Evolutionary conservation across 2,329 filamentous ascomycete genomes (phyloP).

Genomic region (Orbilia javanica): DNA sequence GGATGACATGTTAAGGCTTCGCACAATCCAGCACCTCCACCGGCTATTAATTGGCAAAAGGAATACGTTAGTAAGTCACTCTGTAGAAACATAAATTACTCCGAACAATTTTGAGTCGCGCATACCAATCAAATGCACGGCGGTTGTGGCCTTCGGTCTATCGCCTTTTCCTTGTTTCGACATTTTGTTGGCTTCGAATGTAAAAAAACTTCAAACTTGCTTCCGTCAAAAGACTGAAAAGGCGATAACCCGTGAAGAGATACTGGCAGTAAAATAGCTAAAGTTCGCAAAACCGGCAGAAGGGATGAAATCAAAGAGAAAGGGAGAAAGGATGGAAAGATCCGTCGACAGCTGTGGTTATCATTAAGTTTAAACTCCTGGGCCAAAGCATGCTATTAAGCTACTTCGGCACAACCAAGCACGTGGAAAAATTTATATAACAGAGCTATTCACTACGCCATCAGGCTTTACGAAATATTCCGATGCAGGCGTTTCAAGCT

Average conservation of each 20-base stretch:
- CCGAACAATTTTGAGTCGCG: not conserved
- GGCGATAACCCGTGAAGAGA: not conserved
- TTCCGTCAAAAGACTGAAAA: not conserved
- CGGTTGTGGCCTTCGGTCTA: constrained; percentile 57
- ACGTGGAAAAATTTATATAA: constrained; percentile 42
- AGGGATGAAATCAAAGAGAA: constrained; percentile 8
- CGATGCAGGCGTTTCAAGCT: constrained; percentile 38
- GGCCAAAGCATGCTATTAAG: constrained; percentile 43
- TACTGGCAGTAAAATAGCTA: constrained; percentile 8
- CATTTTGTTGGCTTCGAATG: constrained; percentile 31
- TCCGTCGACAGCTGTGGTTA: constrained; percentile 33
- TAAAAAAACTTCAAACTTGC: not conserved
- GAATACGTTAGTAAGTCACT: constrained; percentile 55
- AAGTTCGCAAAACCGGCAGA: constrained; percentile 14
- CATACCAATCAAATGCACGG: constrained; percentile 57
- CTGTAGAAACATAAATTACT: constrained; percentile 37
- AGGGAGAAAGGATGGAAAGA: constrained; percentile 17
- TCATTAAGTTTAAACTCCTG: constrained; percentile 46
- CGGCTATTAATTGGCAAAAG: constrained; percentile 72
- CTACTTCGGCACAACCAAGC: constrained; percentile 48
- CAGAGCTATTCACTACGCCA: constrained; percentile 12
- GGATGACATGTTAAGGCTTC: constrained; percentile 96
- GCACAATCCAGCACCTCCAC: constrained; percentile 99
- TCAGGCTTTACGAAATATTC: constrained; percentile 52
- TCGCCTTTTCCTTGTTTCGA: constrained; percentile 57